Conservation (phyloP, 2,329 filamentous ascomycete species). For the Arthrinium puccinioides region DNA sequence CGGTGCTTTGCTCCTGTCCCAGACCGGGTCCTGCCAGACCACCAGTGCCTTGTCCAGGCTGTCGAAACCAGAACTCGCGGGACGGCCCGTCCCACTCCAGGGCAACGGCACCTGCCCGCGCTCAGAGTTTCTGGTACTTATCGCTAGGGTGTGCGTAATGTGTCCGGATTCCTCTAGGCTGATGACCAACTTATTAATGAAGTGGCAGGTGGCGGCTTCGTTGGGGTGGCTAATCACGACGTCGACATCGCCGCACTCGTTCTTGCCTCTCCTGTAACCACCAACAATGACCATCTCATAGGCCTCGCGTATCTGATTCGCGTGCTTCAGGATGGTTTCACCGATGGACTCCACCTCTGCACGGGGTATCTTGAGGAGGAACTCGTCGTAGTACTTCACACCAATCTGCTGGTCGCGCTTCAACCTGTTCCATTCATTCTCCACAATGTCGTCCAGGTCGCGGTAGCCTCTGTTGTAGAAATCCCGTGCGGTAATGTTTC, state of each 20-base stretch:
- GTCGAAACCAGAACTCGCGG: slow-evolving; percentile 63
- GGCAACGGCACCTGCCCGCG: slow-evolving; percentile 57
- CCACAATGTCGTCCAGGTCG: slow-evolving; percentile 78
- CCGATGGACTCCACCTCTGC: slow-evolving; percentile 67
- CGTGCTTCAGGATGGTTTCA: slow-evolving; percentile 55
- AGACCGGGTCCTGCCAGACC: slow-evolving; percentile 74
- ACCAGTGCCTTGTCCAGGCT: slow-evolving; percentile 86
- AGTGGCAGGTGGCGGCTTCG: slow-evolving; percentile 56
- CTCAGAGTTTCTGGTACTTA: slow-evolving; percentile 63
- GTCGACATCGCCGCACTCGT: slow-evolving; percentile 73
- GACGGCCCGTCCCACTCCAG: slow-evolving; percentile 40
- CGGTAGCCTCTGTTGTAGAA: slow-evolving; percentile 78
- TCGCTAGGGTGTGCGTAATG: slow-evolving; percentile 74
- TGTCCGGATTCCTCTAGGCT: slow-evolving; percentile 61
- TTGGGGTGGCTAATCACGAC: slow-evolving; percentile 76
- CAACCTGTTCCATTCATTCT: slow-evolving; percentile 70
- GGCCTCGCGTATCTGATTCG: slow-evolving; percentile 51
- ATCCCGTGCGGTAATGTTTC: slow-evolving; percentile 68
- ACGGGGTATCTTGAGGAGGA: slow-evolving; percentile 64
- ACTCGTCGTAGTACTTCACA: slow-evolving; percentile 87
- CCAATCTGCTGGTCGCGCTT: slow-evolving; percentile 86
- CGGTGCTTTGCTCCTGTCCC: slow-evolving; percentile 28
- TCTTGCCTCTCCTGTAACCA: slow-evolving; percentile 74
- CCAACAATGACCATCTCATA: slow-evolving; percentile 62
- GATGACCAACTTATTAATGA: slow-evolving; percentile 65